Conservation (phyloP, 106 monocot genomes). For the Ottelia alismoides region DNA sequence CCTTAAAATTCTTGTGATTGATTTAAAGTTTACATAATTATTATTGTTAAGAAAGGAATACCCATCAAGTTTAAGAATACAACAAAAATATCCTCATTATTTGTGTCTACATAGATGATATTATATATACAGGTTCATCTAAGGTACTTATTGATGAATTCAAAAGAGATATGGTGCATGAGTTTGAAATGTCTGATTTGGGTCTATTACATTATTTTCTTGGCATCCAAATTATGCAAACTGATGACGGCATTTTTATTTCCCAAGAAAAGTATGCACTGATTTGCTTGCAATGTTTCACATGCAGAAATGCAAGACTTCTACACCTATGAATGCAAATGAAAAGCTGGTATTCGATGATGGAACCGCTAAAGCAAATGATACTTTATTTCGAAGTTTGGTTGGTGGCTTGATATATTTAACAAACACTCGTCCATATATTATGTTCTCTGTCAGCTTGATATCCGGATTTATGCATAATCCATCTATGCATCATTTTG, state of each 20-base stretch:
- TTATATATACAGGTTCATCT: not conserved
- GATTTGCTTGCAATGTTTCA: slow-evolving; percentile 1
- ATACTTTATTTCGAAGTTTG: slow-evolving; percentile 1
- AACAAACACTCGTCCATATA: not conserved
- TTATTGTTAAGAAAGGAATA: too few species aligned
- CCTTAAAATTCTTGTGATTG: too few species aligned
- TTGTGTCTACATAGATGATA: slow-evolving; percentile 2
- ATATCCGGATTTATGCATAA: too few species aligned
- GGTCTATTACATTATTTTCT: slow-evolving; percentile 6
- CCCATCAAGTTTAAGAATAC: too few species aligned
- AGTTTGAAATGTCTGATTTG: too few species aligned
- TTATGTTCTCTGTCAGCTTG: not conserved
- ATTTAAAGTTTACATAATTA: too few species aligned
- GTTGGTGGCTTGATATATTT: slow-evolving; percentile 3
- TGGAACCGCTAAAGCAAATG: slow-evolving; percentile 1
- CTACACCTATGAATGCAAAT: slow-evolving; percentile 10
- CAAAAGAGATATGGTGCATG: too few species aligned
- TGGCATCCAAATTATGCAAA: not conserved
- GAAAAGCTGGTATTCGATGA: slow-evolving; percentile 1
- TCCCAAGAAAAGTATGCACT: too few species aligned
- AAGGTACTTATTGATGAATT: not conserved
- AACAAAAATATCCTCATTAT: too few species aligned
- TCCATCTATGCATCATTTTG: too few species aligned
- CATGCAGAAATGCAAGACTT: slow-evolving; percentile 1
- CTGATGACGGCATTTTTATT: too few species aligned